A percentile compares a stretch with the other conserved stretches of the same genome.
phyloP scores from a whole-genome alignment of 2,329 filamentous ascomycete genomes.

The Ceratocystis albifundus region DNA sequence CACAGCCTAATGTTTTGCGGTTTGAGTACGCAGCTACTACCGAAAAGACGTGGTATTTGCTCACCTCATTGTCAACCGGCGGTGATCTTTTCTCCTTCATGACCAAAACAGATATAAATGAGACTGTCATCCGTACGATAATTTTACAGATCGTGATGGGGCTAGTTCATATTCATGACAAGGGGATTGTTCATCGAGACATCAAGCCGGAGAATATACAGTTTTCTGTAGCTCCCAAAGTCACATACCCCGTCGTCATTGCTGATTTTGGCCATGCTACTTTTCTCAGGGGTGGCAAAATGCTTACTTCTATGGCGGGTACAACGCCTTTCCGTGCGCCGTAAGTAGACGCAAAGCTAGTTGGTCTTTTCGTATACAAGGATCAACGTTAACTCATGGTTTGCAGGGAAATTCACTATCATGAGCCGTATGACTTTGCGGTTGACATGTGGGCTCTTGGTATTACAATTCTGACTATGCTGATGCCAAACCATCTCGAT shows the following conservation, averaged over 20 bases:
- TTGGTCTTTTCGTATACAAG: neutral
- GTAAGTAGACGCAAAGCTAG: slow-evolving; percentile 31
- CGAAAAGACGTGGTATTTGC: slow-evolving; percentile 35
- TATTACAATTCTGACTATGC: slow-evolving; percentile 34
- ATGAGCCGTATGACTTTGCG: slow-evolving; percentile 28
- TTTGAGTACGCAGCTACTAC: slow-evolving; percentile 13
- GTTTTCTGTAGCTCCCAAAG: slow-evolving; percentile 36
- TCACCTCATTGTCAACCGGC: slow-evolving; percentile 46
- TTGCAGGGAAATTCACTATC: slow-evolving; percentile 34
- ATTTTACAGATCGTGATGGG: slow-evolving; percentile 39
- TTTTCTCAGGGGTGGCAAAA: slow-evolving; percentile 32
- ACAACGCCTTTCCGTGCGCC: slow-evolving; percentile 40
- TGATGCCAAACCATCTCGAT: slow-evolving; percentile 22
- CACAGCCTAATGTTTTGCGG: slow-evolving; percentile 19
- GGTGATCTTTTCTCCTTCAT: slow-evolving; percentile 44
- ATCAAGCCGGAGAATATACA: slow-evolving; percentile 46
- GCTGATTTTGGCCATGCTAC: slow-evolving; percentile 43
- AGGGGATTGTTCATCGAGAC: slow-evolving; percentile 42
- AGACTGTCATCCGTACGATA: slow-evolving; percentile 29
- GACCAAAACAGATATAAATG: slow-evolving; percentile 21
- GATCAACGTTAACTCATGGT: neutral
- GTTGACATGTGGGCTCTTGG: slow-evolving; percentile 46
- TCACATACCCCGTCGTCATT: slow-evolving; percentile 38
- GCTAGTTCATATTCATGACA: slow-evolving; percentile 39
- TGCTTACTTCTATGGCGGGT: slow-evolving; percentile 37